Conservation (phyloP, 2,329 filamentous ascomycete species). For the Biscogniauxia sp. region DNA sequence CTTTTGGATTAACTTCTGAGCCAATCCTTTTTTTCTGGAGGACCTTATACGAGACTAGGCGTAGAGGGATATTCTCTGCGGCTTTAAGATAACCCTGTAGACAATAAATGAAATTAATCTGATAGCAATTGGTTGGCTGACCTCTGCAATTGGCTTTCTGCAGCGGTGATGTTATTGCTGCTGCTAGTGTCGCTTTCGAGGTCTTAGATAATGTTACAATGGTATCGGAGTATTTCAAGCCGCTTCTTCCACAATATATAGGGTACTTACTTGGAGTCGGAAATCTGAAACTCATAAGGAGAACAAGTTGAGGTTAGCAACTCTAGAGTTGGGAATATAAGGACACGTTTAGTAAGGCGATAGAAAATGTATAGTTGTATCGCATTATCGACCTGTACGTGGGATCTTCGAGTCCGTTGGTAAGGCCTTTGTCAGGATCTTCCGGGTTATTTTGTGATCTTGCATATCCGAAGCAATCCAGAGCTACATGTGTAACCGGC, state of each 20-base stretch:
- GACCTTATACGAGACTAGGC: no score
- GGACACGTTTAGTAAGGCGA: background rate
- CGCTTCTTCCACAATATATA: background rate
- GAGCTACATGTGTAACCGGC: slow-evolving; percentile 15
- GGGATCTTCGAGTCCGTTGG: slow-evolving; percentile 12
- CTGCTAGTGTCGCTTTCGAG: background rate
- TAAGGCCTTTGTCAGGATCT: slow-evolving; percentile 22
- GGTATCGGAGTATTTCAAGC: background rate
- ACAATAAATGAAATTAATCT: background rate
- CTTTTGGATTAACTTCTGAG: background rate
- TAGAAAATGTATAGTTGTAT: background rate
- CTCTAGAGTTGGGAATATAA: background rate
- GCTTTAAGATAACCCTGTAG: background rate
- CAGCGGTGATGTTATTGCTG: background rate
- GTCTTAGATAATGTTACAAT: background rate
- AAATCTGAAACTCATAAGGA: background rate
- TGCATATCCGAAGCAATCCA: slow-evolving; percentile 21
- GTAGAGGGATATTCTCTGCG: background rate
- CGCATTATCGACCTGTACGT: slow-evolving; percentile 4
- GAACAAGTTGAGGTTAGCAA: background rate
- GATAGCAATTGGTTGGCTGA: background rate
- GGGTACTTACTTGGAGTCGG: background rate
- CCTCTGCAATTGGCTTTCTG: background rate
- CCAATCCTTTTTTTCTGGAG: no score
- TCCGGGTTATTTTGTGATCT: slow-evolving; percentile 20